These are phyloP conservation scores for Suillus placidus DNA, from an alignment of 768 basidiomycete genomes.

Conservation along the genomic window DNA sequence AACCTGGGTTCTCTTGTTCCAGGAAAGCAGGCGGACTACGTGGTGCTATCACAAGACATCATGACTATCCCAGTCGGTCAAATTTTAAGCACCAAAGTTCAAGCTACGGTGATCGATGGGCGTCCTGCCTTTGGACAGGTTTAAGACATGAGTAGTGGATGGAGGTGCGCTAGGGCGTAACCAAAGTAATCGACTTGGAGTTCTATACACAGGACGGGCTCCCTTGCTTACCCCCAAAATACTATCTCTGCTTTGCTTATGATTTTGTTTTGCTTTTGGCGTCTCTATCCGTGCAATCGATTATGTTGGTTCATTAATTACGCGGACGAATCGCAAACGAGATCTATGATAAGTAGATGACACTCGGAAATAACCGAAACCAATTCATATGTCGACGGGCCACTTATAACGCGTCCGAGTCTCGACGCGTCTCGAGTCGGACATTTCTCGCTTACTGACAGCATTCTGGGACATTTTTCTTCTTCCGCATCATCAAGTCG, in stretches of 20 bases:
- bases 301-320: not conserved
- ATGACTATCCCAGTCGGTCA: constrained; percentile 61
- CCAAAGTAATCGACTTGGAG: not conserved
- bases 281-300: not conserved
- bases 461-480: not conserved
- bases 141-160: constrained; percentile 16
- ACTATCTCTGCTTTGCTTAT: not conserved
- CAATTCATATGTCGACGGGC: constrained; percentile 9
- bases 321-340: too few relatives aligned
- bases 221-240: not conserved
- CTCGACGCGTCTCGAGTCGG: not conserved
- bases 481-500: not conserved
- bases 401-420: constrained; percentile 23
- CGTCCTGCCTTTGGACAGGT: constrained; percentile 46
- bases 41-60: constrained; percentile 82
- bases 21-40: constrained; percentile 85
- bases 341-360: too few relatives aligned
- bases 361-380: not conserved
- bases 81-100: constrained; percentile 69
- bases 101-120: constrained; percentile 83
- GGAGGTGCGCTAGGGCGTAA: not conserved
- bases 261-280: not conserved
- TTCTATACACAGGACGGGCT: not conserved
- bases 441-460: not conserved
- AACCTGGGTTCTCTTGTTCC: constrained; percentile 73